Evolutionary conservation across 257 asterid species (phyloP).

Genomic region (Mitragyna speciosa): DNA sequence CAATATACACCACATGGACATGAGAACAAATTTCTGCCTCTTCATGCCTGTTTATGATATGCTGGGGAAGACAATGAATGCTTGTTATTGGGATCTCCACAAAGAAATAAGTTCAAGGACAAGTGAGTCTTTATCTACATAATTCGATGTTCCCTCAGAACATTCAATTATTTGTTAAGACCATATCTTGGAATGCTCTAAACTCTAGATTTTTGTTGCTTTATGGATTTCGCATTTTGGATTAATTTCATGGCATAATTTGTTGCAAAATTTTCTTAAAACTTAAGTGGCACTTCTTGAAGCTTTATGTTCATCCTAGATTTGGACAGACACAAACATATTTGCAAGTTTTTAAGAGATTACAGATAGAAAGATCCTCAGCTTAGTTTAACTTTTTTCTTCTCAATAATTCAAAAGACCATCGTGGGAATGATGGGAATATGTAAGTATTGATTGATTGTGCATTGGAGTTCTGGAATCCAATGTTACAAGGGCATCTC

Average conservation of each 20-base stretch:
- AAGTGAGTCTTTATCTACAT: slow-evolving; percentile 48
- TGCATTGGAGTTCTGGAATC: not conserved
- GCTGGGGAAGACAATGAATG: slow-evolving; percentile 63
- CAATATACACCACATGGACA: slow-evolving; percentile 65
- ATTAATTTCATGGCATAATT: not conserved
- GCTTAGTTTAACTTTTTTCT: not conserved
- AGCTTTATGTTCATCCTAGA: not conserved
- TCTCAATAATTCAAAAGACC: not conserved
- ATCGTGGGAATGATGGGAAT: not conserved
- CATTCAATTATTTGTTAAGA: not conserved
- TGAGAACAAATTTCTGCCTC: slow-evolving; percentile 78
- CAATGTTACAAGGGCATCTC: not conserved
- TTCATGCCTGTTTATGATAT: slow-evolving; percentile 83
- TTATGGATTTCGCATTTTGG: not conserved
- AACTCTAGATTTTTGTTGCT: not conserved
- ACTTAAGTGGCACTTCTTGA: not conserved
- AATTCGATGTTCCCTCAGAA: not conserved
- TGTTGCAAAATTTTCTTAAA: not conserved
- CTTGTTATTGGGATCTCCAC: slow-evolving; percentile 65
- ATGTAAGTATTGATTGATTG: not conserved
- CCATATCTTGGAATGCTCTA: not conserved
- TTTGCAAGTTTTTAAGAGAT: not conserved
- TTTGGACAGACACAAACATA: not conserved
- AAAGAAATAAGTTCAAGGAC: slow-evolving; percentile 55
- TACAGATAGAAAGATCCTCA: not conserved